Percentiles rank a stretch among this genome's conserved stretches.
Evolutionary conservation across 2,329 filamentous ascomycete genomes (phyloP).

Genomic region (Triangularia setosa): DNA sequence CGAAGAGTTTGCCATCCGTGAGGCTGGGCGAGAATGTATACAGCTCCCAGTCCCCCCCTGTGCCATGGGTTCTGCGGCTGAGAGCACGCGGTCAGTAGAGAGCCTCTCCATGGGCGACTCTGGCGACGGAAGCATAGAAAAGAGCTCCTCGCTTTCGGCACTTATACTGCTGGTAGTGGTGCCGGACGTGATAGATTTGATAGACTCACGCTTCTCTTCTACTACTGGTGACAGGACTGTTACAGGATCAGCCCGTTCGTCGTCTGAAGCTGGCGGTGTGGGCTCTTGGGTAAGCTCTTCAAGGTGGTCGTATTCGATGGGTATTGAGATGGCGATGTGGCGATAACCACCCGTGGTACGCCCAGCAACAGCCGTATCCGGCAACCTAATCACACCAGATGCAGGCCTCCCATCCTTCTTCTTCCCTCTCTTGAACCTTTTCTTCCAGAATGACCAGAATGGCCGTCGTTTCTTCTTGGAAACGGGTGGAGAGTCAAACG

Average conservation of each 20-base stretch:
- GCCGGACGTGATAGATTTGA: background rate
- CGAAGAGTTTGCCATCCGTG: slow-evolving; percentile 1
- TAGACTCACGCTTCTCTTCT: slow-evolving; percentile 34
- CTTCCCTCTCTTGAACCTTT: slow-evolving; percentile 22
- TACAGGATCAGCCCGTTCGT: slow-evolving; percentile 20
- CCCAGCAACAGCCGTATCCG: slow-evolving; percentile 53
- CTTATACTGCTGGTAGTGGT: slow-evolving; percentile 15
- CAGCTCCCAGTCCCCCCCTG: background rate
- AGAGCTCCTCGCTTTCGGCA: slow-evolving; percentile 8
- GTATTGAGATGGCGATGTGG: slow-evolving; percentile 60
- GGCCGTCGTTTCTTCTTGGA: slow-evolving; percentile 28
- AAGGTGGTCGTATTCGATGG: slow-evolving; percentile 46
- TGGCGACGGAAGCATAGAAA: background rate
- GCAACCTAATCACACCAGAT: slow-evolving; percentile 38
- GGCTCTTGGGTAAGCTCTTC: slow-evolving; percentile 25
- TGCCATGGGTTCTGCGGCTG: background rate
- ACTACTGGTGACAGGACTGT: slow-evolving; percentile 34
- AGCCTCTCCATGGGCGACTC: background rate
- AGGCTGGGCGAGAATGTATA: background rate
- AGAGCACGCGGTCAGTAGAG: background rate
- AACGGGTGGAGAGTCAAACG: slow-evolving; percentile 25
- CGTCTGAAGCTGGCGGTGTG: background rate
- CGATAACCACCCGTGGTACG: slow-evolving; percentile 50
- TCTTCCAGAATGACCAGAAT: slow-evolving; percentile 38
- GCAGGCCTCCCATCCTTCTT: slow-evolving; percentile 20